Base-by-base conservation (phyloP, 75 land plant species). In the Cupressus sempervirens region DNA sequence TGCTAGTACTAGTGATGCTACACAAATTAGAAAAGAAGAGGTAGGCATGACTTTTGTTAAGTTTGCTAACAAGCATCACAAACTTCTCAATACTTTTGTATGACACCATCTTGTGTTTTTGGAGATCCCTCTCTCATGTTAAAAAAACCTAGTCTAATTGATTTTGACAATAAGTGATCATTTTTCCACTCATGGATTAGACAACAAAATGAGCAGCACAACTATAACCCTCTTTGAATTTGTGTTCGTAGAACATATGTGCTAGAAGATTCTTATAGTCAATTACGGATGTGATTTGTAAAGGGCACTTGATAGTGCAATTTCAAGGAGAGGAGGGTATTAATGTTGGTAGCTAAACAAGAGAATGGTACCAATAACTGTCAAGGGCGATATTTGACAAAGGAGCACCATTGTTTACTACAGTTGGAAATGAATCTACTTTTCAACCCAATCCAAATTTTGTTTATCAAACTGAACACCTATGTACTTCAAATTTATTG, bases 251-350 rank as follows among this genome's bases (percentile, higher is more conserved):
- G n/a, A n/a, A n/a, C n/a, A n/a, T n/a, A n/a, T n/a, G n/a, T n/a
- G n/a, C n/a, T n/a, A n/a, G n/a, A n/a, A n/a, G n/a, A n/a, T n/a
- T n/a, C n/a, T n/a, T n/a, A n/a, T n/a, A 94, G 92, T 83, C 95
- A 94, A 86, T 81, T 94, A 76, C 87, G 95, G 40, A 89, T 94
- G 92, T 87, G 95, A 18, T 76, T 90, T 67, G 86, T 86, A 93
- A 94, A 83, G 96, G 96, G 6, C 84, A 94, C 11, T 84, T 94
- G 79, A 94, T 92, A 52, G 96, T 94, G 13, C 95, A 94, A 23
- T 94, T 94, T 76, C 96, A 94, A 88, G 96, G 95, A 45, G 96
- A 94, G 84, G 95, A 94, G 65, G 96, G 95, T 4, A 94, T 94
- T 88, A 93, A 94, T 90, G 96, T 94, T 50, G 95, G 96, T 90